Evolutionary conservation across 1,284 basidiomycete genomes (phyloP), one percentile per base, ranked within the genome.

Genomic region (Leccinum pseudoinsigne): DNA sequence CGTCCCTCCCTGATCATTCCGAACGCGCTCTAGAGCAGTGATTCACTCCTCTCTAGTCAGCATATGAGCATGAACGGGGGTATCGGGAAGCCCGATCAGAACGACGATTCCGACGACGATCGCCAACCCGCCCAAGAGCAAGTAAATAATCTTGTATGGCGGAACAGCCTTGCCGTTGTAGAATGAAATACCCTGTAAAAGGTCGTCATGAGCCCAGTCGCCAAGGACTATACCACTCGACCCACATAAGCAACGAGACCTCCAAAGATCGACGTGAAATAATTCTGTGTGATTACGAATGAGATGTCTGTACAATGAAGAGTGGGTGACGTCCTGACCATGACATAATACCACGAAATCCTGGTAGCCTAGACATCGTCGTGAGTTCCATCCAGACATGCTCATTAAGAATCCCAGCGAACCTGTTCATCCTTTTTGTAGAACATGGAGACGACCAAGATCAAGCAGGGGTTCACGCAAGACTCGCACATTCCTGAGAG

Each of bases 361-460:
- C 88, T 78, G 14, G 76, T 80, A 0, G 83, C 84, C 81, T 87
- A 60, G 50, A 59, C 18, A 47, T 47, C 26, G 10, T 36, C 38
- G 23, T 66, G 21, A 65, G 59, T 58, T 36, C 21, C 45, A 5
- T 31, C 23, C 26, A 2, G 18, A 28, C 12, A 28, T 51, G 21
- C 18, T 4, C 4, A 6, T 34, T 5, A 36, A 1, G 5, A 21
- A 40, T 16, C 8, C 57, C 12, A 28, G 34, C 74, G 42, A 56
- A 80, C 84, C 76, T 89, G 88, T 68, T 89, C 87, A 59, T 86
- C 77, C 74, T 87, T 89, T 76, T 85, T 87, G 72, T 89, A 89
- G 71, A 87, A 88, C 82, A 87, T 87, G 6, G 84, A 83, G 40
- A 89, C 83, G 57, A 88, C 81, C 55, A 88, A 73, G 68, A 90